phyloP scores from a whole-genome alignment of 2,329 filamentous ascomycete genomes.

The Fonsecaea erecta region DNA sequence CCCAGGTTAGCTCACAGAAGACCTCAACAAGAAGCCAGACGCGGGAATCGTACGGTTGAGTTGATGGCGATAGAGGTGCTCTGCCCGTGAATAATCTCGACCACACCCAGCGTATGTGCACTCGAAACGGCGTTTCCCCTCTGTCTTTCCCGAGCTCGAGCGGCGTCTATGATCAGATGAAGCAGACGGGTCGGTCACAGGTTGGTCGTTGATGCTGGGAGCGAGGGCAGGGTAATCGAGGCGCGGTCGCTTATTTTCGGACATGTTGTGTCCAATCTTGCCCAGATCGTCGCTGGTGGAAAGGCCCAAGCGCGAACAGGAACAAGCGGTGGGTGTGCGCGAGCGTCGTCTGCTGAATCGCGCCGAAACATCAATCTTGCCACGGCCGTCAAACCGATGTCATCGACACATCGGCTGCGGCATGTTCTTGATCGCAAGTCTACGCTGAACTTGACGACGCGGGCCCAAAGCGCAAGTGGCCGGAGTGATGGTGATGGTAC shows the following conservation, averaged over 20 bases:
- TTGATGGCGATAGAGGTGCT: slow-evolving; percentile 95
- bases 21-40: background rate
- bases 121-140: slow-evolving; percentile 58
- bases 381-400: background rate
- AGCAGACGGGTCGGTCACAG: background rate
- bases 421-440: background rate
- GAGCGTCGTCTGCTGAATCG: background rate
- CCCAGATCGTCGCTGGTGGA: background rate
- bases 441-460: background rate
- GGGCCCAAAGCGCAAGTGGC: background rate
- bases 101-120: slow-evolving; percentile 86
- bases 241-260: slow-evolving; percentile 28
- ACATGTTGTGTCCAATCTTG: slow-evolving; percentile 16
- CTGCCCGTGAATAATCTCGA: slow-evolving; percentile 92
- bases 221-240: slow-evolving; percentile 21
- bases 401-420: background rate
- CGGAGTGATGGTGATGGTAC: background rate
- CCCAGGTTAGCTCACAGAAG: background rate
- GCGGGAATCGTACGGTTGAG: slow-evolving; percentile 70
- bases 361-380: background rate
- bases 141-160: slow-evolving; percentile 15
- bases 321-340: background rate
- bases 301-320: background rate
- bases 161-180: slow-evolving; percentile 12
- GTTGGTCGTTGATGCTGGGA: slow-evolving; percentile 6